phyloP scores from a whole-genome alignment of 257 asterid genomes.

The Ilex aquifolium region DNA sequence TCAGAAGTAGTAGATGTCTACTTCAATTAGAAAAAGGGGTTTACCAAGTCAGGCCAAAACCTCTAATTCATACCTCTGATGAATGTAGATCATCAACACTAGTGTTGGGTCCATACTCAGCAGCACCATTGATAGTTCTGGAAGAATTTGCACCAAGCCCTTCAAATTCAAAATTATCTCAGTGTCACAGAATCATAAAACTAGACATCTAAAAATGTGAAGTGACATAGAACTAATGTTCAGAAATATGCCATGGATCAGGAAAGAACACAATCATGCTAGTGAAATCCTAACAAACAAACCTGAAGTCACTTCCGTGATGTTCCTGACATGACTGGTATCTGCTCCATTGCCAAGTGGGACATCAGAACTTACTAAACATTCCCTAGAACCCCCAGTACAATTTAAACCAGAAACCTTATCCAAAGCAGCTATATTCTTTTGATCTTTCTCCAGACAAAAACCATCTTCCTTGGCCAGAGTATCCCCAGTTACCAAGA shows the following conservation, averaged over 20 bases:
- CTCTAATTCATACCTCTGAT: conserved; percentile 50
- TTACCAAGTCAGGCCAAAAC: conserved; percentile 9
- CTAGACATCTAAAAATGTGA: conserved; percentile 2
- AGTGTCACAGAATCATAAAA: conserved; percentile 12
- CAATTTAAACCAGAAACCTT: neutral
- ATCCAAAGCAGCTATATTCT: neutral
- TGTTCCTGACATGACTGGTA: conserved; percentile 37
- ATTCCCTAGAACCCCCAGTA: conserved; percentile 38
- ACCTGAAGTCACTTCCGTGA: conserved; percentile 30
- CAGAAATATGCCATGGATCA: no score
- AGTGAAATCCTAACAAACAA: neutral
- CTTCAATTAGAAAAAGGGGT: conserved; percentile 10
- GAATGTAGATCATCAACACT: conserved; percentile 35
- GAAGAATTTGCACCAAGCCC: conserved; percentile 42
- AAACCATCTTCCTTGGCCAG: conserved; percentile 42
- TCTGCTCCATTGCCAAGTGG: conserved; percentile 38
- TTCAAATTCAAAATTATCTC: conserved; percentile 26
- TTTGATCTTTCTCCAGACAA: neutral
- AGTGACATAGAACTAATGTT: no score
- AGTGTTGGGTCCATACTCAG: conserved; percentile 43
- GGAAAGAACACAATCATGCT: neutral
- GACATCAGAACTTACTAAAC: conserved; percentile 34
- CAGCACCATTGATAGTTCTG: conserved; percentile 40
- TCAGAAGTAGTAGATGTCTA: neutral
- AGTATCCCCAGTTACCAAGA: conserved; percentile 35